phyloP scores from a whole-genome alignment of 495 filamentous ascomycete genomes.

The Lophiostoma macrostomum region DNA sequence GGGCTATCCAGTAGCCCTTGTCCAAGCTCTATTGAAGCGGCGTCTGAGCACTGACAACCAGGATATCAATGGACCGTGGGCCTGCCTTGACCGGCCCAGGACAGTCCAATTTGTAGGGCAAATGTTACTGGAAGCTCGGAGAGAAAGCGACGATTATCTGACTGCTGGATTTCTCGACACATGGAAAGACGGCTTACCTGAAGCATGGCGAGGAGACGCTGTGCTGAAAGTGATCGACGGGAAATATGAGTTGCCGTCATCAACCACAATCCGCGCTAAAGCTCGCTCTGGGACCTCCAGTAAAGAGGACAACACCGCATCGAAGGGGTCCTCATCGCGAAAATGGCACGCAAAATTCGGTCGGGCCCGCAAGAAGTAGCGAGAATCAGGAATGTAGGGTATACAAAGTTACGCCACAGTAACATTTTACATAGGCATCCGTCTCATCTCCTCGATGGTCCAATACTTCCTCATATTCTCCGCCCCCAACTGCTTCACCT shows the following conservation, averaged over 20 bases:
- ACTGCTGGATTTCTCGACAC: conserved; percentile 47
- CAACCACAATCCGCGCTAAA: conserved; percentile 22
- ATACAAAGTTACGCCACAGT: conserved; percentile 34
- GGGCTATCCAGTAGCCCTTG: conserved; percentile 29
- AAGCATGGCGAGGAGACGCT: conserved; percentile 55
- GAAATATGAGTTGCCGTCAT: conserved; percentile 17
- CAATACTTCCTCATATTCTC: conserved; percentile 89
- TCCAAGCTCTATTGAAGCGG: conserved; percentile 8
- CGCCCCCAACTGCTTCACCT: conserved; percentile 46
- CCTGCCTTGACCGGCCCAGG: conserved; percentile 47
- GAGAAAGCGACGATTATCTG: conserved; percentile 32
- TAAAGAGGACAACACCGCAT: conserved; percentile 27
- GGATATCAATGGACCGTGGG: conserved; percentile 34
- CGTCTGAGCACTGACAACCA: conserved; percentile 12
- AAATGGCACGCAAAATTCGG: conserved; percentile 88
- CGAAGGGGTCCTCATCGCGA: conserved; percentile 49
- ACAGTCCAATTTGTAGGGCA: conserved; percentile 53
- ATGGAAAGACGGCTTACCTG: conserved; percentile 60
- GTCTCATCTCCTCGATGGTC: conserved; percentile 69
- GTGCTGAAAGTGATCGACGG: conserved; percentile 47
- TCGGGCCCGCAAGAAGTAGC: conserved; percentile 9
- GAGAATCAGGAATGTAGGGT: neutral
- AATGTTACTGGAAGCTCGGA: conserved; percentile 51
- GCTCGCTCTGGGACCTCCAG: neutral
- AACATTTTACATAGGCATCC: conserved; percentile 50